Percentiles rank a stretch among this genome's conserved stretches.
These are phyloP conservation scores for Pseudonitzschia delicatissima DNA, from an alignment of 108 stramenopile species.

Conservation along the genomic window DNA sequence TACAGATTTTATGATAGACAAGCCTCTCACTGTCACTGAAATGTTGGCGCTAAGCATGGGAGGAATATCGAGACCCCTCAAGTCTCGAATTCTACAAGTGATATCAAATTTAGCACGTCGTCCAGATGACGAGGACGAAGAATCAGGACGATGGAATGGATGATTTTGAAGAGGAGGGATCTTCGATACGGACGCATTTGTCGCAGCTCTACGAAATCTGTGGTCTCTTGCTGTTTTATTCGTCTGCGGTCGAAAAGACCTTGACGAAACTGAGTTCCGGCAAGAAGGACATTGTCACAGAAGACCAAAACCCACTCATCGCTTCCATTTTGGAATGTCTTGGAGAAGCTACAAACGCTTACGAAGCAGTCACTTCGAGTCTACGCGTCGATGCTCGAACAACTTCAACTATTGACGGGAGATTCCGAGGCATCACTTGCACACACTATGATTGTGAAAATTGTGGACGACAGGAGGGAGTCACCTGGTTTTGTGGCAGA, in stretches of 20 bases:
- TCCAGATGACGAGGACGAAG: slow-evolving; percentile 42
- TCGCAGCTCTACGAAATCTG: slow-evolving; percentile 73
- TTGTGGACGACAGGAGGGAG: slow-evolving; percentile 57
- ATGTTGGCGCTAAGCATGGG: slow-evolving; percentile 74
- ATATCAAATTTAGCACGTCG: slow-evolving; percentile 55
- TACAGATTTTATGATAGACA: slow-evolving; percentile 34
- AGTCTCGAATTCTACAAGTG: slow-evolving; percentile 76
- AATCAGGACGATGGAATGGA: slow-evolving; percentile 43
- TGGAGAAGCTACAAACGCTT: slow-evolving; percentile 60
- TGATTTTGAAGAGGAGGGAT: slow-evolving; percentile 66
- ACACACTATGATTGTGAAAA: slow-evolving; percentile 53
- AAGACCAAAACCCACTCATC: slow-evolving; percentile 53
- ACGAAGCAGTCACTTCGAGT: slow-evolving; percentile 76
- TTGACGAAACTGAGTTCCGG: slow-evolving; percentile 36
- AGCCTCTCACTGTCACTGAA: slow-evolving; percentile 51
- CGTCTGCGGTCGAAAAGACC: slow-evolving; percentile 60
- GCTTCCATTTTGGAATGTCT: slow-evolving; percentile 59
- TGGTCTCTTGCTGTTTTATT: slow-evolving; percentile 78
- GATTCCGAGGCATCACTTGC: slow-evolving; percentile 66
- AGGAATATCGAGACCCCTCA: slow-evolving; percentile 75
- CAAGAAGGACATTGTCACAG: neutral
- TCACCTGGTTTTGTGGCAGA: slow-evolving; percentile 78
- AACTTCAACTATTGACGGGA: slow-evolving; percentile 43
- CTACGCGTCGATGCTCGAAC: slow-evolving; percentile 71
- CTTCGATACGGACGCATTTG: slow-evolving; percentile 44